Conservation (phyloP, 768 basidiomycete species). For the Mycena amicta region DNA sequence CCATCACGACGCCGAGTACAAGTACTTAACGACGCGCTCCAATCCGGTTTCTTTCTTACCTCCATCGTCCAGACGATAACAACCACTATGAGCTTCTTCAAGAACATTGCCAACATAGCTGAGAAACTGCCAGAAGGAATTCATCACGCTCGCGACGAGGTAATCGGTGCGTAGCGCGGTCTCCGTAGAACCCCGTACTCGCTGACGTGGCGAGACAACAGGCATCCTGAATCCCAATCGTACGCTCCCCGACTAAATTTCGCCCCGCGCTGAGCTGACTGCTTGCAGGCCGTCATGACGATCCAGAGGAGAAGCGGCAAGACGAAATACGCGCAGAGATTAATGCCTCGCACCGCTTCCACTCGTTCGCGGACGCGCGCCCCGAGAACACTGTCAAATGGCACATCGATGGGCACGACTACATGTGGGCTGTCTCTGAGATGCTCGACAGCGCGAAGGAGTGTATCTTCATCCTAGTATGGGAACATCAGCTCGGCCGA, state of each 20-base stretch:
- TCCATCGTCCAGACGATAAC: too few species aligned
- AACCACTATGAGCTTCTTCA: slow-evolving; percentile 47
- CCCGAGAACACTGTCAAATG: slow-evolving; percentile 80
- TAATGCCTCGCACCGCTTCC: slow-evolving; percentile 77
- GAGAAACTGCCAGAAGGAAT: slow-evolving; percentile 35
- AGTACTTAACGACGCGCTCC: too few species aligned
- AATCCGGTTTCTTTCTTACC: too few species aligned
- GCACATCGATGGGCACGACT: slow-evolving; percentile 96
- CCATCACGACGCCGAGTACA: too few species aligned
- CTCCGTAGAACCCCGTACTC: too few species aligned
- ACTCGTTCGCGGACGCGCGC: slow-evolving; percentile 79
- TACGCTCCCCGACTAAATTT: slow-evolving; percentile 27
- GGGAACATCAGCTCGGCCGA: too few species aligned
- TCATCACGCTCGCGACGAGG: slow-evolving; percentile 45
- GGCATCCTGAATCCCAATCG: slow-evolving; percentile 51
- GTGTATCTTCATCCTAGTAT: slow-evolving; percentile 75
- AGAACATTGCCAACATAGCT: slow-evolving; percentile 33
- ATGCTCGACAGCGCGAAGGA: slow-evolving; percentile 82
- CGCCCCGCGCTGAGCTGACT: background rate
- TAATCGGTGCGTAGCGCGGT: slow-evolving; percentile 32
- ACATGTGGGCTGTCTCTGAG: slow-evolving; percentile 93
- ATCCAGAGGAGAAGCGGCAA: slow-evolving; percentile 66
- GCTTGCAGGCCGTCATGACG: slow-evolving; percentile 66
- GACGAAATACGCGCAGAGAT: slow-evolving; percentile 79
- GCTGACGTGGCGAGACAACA: too few species aligned